Base-by-base conservation (phyloP, 805 yeast genomes). In the Saccharomycopsis guyanensis region DNA sequence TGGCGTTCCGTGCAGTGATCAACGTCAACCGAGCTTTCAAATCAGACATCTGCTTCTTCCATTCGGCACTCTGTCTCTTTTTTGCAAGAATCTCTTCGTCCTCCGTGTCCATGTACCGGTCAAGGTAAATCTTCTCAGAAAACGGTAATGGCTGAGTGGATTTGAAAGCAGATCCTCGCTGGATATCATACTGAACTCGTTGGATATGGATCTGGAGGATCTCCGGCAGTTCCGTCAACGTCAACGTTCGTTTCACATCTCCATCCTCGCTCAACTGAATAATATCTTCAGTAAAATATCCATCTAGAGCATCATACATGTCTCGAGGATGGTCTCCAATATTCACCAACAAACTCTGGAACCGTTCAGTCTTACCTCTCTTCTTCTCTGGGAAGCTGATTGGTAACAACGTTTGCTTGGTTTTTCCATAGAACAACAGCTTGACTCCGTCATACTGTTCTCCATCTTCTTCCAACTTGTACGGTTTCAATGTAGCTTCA, bases 131-230 rank as follows among this genome's bases (percentile, higher is more conserved):
- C 8, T 70, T 76, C 44, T 86, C 85, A 24, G 79, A 76, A 59
- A 88, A 87, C 2, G 89, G 89, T 40, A 93, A 70, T 6, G 88
- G 94, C 47, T 83, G 88, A 37, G 76, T 73, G 2, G 88, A 81
- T 60, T 93, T 93, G 57, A 86, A 86, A 0, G 95, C 86, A 63
- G 81, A 73, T 42, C 80, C 71, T 12, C 74, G 65, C 45, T 71
- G 81, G 38, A 88, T 71, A 59, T 93, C 96, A 61, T 82, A 93
- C 60, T 86, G 86, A 1, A 93, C 97, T 59, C 98, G 72, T 64
- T 89, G 97, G 5, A 93, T 85, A 59, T 93, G 98, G 41, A 93
- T 76, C 60, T 93, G 98, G 41, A 93, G 63, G 42, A 93, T 75
- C 4, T 80, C 79, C 0, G 98, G 98, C 18, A 87, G 65, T 46